Base-by-base conservation (phyloP, 148 eudicot genomes). In the Silene conica region DNA sequence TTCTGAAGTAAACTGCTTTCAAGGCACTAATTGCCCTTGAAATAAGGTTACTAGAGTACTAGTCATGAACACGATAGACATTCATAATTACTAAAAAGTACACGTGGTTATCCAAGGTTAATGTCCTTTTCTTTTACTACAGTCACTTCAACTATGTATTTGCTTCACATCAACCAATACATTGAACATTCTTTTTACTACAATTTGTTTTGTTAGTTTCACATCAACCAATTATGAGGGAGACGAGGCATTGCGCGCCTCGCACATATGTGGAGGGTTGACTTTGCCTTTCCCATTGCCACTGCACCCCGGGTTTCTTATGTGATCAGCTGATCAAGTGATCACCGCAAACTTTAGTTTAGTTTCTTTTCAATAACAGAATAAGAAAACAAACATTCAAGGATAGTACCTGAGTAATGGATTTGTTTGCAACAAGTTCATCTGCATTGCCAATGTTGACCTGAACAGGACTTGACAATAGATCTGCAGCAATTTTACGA, bases 381-480 rank as follows among this genome's bases (percentile, higher is more conserved):
- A 48, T 4, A 5, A 31, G 9, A 45, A 68, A 55, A 50, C 18
- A 31, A 28, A 26, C 14, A 52, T 16, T 26, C 23, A 18, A 70
- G 12, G 54, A 25, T 6, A 70, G 54, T 65, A 92, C 98, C 98
- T 92, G 98, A 14, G 98, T 91, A 63, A 94, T 94, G 63, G 97
- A 79, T 81, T 94, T 94, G 86, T 94, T 94, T 7, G 98, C 98
- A 79, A 86, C 98, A 72, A 94, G 91, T 72, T 89, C 97, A 78
- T 94, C 93, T 45, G 86, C 89, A 81, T 94, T 94, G 72, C 98
- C 98, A 69, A 94, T 94, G 81, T 94, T 94, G 63, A 94, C 98
- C 78, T 94, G 98, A 61, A 89, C 87, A 57, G 98, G 97, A 76
- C 87, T 88, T 58, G 80, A 85, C 79, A 94, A 67, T 41, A 94